These are phyloP conservation scores for Wickerhamiella occidentalis DNA, from an alignment of 805 yeast species.

Conservation along the genomic window DNA sequence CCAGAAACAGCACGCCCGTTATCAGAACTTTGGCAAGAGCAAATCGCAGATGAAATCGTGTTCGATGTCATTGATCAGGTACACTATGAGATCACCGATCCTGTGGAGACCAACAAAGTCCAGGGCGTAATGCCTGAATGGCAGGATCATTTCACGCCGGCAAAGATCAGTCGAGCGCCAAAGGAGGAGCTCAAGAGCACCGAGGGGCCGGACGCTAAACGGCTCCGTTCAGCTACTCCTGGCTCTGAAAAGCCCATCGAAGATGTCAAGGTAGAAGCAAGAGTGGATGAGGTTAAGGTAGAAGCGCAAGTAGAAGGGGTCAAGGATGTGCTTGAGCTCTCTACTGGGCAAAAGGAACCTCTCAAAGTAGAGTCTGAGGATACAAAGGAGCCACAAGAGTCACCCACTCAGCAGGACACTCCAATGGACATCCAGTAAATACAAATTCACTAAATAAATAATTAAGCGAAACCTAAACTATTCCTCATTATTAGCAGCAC, in stretches of 20 bases:
- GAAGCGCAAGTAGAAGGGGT: background rate
- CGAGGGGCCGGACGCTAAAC: background rate
- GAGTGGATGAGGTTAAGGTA: background rate
- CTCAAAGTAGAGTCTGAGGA: no score
- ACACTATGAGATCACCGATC: constrained; percentile 3
- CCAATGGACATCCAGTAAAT: background rate
- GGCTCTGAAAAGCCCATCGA: background rate
- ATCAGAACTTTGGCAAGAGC: constrained; percentile 50
- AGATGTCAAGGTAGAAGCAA: background rate
- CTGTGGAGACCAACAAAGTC: background rate
- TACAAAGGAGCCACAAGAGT: no score
- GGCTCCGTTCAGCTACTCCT: background rate
- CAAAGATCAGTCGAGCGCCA: background rate
- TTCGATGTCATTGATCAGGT: constrained; percentile 61
- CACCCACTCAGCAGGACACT: background rate
- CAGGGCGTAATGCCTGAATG: constrained; percentile 6
- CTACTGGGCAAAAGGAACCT: no score
- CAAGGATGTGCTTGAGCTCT: no score
- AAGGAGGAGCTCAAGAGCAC: background rate
- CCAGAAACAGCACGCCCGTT: constrained; percentile 37
- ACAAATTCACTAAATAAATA: background rate
- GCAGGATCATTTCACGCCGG: constrained; percentile 1
- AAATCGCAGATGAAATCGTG: constrained; percentile 65
- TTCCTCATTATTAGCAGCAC: constrained; percentile 1
- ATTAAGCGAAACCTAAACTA: background rate